A percentile compares a stretch with the other conserved stretches of the same genome.
Evolutionary conservation across 495 filamentous ascomycete genomes (phyloP).

Genomic region (Penicillium cosmopolitanum): DNA sequence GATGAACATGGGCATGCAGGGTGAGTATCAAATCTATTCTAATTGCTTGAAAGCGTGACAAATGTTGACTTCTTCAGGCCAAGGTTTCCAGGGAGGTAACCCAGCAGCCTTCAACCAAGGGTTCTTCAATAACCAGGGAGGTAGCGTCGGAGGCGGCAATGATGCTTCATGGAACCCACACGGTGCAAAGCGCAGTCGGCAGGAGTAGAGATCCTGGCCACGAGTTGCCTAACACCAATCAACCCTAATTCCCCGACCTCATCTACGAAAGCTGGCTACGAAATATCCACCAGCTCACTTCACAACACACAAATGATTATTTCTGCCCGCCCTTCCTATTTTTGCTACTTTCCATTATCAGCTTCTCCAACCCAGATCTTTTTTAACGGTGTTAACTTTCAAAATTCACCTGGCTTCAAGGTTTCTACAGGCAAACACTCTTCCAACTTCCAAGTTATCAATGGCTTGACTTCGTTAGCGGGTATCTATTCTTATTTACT

Average conservation of each 20-base stretch:
- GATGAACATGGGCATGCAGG: constrained; percentile 63
- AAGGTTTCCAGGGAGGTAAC: constrained; percentile 68
- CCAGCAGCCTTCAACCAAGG: constrained; percentile 77
- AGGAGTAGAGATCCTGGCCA: constrained; percentile 53
- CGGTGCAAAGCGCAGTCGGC: constrained; percentile 76
- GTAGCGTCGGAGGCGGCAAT: constrained; percentile 30
- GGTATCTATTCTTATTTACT: constrained; percentile 7
- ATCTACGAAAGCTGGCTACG: constrained; percentile 16
- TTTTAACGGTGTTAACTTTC: not conserved
- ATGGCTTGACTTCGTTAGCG: constrained; percentile 6
- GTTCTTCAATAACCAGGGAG: constrained; percentile 65
- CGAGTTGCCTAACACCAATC: not conserved
- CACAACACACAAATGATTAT: not conserved
- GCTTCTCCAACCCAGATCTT: not conserved
- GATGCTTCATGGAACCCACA: constrained; percentile 81
- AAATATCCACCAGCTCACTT: constrained; percentile 6
- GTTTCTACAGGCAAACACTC: not conserved
- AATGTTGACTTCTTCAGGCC: constrained; percentile 24
- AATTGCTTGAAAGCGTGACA: not conserved
- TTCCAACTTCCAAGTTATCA: not conserved
- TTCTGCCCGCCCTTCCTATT: constrained; percentile 6
- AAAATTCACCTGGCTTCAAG: not conserved
- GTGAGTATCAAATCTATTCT: constrained; percentile 43
- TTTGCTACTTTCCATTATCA: constrained; percentile 9
- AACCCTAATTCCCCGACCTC: not conserved